Evolutionary conservation across 2,329 filamentous ascomycete genomes (phyloP), one percentile per base, ranked within the genome.

Genomic region (Fusarium sp.): DNA sequence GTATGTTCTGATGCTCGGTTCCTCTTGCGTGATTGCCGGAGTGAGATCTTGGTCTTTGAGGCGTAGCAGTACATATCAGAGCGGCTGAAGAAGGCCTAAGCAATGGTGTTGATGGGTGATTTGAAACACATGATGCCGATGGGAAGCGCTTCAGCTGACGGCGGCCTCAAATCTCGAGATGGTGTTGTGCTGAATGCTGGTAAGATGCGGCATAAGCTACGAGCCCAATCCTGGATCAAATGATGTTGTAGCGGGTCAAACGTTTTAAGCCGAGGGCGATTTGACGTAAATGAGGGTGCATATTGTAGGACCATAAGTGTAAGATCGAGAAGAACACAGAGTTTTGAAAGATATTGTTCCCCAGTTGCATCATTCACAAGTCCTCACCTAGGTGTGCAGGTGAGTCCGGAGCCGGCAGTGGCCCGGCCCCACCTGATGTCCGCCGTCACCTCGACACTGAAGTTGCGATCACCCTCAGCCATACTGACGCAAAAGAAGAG

Each of bases 391-490:
- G 57, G 23, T 67, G 46, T 50, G 19, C 7, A 50, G 31, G 30
- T 45, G 58, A 48, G 37, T 26, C 45, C 23, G 50, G 52, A 50
- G 59, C 46, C 42, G 67, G 55, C 34, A 51, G 60, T 58, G 57
- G 12, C 8, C 62, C 50, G 54, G 67, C 58, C 58, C 72, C 70
- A 70, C 70, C 4, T 50, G 37, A 30, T 50, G 19, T 54, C 62
- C 46, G 60, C 26, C 52, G 23, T 30, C 14, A 25, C 41, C 31
- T 59, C 28, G 42, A 70, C 21, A 41, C 49, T 43, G 30, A 58
- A 55, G 56, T 60, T 54, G 45, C 16, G 13, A 46, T 65, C 48
- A 45, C 49, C 37, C 9, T 37, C 37, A 30, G 31, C 23, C 16
- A 19, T 19, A 10, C 45, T 30, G 10, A 9, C n/a, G 2, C 1